Percentiles rank a stretch among this genome's conserved stretches.
phyloP scores from a whole-genome alignment of 805 yeast genomes.

The Wickerhamomyces chaumierensis region DNA sequence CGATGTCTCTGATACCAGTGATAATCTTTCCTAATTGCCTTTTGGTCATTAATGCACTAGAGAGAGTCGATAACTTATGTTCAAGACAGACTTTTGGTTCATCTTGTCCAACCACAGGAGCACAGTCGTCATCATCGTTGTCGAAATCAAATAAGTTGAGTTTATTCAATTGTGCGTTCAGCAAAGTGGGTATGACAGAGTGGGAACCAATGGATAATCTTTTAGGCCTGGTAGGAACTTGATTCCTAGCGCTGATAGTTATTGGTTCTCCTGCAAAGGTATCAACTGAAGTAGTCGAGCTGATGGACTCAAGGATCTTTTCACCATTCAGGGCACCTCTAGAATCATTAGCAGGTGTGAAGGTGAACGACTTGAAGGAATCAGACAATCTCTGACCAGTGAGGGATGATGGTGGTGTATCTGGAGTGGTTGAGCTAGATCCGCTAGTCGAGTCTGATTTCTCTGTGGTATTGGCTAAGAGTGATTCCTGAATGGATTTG shows the following conservation, averaged over 20 bases:
- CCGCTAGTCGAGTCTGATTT: no score
- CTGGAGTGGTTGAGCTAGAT: no score
- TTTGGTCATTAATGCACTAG: constrained; percentile 17
- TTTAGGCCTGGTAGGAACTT: no score
- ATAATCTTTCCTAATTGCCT: constrained; percentile 17
- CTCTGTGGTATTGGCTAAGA: no score
- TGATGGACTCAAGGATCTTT: constrained; percentile 10
- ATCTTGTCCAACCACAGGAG: background rate
- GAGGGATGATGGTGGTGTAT: background rate
- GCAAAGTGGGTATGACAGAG: constrained; percentile 15
- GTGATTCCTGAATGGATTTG: no score
- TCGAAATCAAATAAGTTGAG: constrained; percentile 14
- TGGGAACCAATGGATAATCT: constrained; percentile 15
- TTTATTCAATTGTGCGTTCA: constrained; percentile 18
- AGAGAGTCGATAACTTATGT: constrained; percentile 7
- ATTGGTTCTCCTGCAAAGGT: constrained; percentile 5
- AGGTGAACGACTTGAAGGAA: constrained; percentile 1
- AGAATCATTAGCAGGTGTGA: constrained; percentile 1
- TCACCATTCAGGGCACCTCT: constrained; percentile 6
- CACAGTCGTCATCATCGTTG: constrained; percentile 1
- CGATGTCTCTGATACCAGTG: constrained; percentile 20
- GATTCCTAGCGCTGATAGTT: no score
- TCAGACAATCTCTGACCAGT: background rate
- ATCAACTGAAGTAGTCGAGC: constrained; percentile 5
- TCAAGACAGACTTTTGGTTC: constrained; percentile 7